phyloP scores from a whole-genome alignment of 1,284 basidiomycete genomes.

The Inonotus hispidus region DNA sequence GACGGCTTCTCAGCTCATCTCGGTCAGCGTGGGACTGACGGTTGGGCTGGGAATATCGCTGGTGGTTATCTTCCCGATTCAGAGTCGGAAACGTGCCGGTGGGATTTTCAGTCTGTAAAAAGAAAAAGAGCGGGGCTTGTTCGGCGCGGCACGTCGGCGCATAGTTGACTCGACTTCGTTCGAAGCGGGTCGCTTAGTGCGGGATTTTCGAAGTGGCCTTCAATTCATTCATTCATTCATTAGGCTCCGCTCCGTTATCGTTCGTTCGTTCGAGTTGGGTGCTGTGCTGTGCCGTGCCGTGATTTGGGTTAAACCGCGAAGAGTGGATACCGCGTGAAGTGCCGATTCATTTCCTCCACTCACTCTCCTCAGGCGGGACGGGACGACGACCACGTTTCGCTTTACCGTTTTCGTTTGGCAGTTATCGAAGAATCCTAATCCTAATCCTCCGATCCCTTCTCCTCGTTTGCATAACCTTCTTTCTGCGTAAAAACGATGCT shows the following conservation, averaged over 20 bases:
- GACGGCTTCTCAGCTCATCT: conserved; percentile 59
- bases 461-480: too few relatives aligned
- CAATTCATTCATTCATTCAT: too few relatives aligned
- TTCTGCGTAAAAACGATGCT: too few relatives aligned
- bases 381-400: background rate
- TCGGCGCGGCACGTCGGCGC: background rate
- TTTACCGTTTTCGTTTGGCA: too few relatives aligned
- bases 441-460: too few relatives aligned
- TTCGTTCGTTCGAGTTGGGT: too few relatives aligned
- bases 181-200: background rate
- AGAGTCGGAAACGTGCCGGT: conserved; percentile 47
- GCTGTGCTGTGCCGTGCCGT: too few relatives aligned
- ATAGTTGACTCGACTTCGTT: background rate
- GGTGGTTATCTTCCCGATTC: conserved; percentile 54
- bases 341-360: too few relatives aligned
- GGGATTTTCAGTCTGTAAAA: conserved; percentile 52
- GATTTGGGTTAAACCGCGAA: background rate
- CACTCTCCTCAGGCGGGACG: too few relatives aligned
- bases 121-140: too few relatives aligned
- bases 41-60: conserved; percentile 68
- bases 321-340: background rate
- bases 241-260: too few relatives aligned
- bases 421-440: too few relatives aligned
- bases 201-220: background rate
- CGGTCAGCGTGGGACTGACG: conserved; percentile 59